Conservation (phyloP, 1,284 basidiomycete genomes). For the Leucoagaricus sp. region DNA sequence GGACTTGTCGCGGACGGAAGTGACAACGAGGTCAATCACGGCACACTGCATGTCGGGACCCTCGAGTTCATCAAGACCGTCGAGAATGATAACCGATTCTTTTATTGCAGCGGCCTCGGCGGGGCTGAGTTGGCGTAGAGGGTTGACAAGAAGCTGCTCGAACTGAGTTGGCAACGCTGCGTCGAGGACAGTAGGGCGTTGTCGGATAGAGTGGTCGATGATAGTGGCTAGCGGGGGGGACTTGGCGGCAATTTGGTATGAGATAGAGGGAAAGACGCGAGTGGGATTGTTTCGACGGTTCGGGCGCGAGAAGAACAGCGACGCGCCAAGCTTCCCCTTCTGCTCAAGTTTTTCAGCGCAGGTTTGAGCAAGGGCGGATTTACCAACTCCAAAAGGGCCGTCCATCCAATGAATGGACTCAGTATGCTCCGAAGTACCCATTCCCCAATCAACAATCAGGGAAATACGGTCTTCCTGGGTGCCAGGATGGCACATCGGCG, state of each 20-base stretch:
- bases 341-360: slow-evolving; percentile 19
- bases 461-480: background rate
- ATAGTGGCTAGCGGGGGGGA: background rate
- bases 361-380: slow-evolving; percentile 24
- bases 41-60: background rate
- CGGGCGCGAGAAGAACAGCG: slow-evolving; percentile 20
- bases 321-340: slow-evolving; percentile 16
- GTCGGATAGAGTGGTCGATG: background rate
- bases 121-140: slow-evolving; percentile 10
- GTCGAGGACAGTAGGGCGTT: slow-evolving; percentile 15
- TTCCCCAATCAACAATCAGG: background rate
- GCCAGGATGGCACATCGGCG: slow-evolving; percentile 2
- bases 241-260: slow-evolving; percentile 19
- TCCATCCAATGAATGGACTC: slow-evolving; percentile 2
- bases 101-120: background rate
- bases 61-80: slow-evolving; percentile 23
- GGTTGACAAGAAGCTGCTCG: slow-evolving; percentile 16
- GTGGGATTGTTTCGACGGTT: background rate
- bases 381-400: slow-evolving; percentile 6
- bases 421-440: background rate
- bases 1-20: background rate
- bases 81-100: slow-evolving; percentile 14
- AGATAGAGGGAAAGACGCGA: slow-evolving; percentile 17
- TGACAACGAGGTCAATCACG: slow-evolving; percentile 16
- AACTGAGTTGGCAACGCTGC: slow-evolving; percentile 16